Conservation (phyloP, 306 rosid species). For the Quercus agrifolia region DNA sequence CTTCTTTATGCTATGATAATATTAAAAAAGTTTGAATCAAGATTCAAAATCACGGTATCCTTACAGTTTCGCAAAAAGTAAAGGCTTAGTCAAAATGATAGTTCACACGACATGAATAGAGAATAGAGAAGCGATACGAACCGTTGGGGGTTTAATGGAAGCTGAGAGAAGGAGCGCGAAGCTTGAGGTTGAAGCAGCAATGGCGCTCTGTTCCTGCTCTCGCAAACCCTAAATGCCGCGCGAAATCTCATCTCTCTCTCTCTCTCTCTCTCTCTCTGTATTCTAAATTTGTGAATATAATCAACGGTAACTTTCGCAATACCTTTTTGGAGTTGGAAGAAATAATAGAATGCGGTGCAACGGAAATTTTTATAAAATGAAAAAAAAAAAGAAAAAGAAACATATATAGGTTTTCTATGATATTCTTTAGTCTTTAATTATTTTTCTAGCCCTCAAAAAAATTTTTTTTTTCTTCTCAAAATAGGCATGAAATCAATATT, state of each 20-base stretch:
- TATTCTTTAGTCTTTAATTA: too few relatives aligned
- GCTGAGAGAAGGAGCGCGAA: slow-evolving; percentile 2
- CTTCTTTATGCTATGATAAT: background rate
- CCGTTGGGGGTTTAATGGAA: slow-evolving; percentile 12
- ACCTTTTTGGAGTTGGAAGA: too few relatives aligned
- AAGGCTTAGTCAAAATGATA: background rate
- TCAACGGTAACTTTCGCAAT: background rate
- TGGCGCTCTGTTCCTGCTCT: slow-evolving; percentile 1
- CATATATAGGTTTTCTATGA: too few relatives aligned
- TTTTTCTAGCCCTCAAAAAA: too few relatives aligned
- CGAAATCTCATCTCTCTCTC: slow-evolving; percentile 16
- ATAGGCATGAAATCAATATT: too few relatives aligned
- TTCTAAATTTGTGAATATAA: background rate
- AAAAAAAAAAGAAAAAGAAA: too few relatives aligned
- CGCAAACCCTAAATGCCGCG: slow-evolving; percentile 1
- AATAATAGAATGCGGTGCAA: too few relatives aligned
- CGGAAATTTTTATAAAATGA: too few relatives aligned
- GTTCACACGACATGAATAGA: background rate
- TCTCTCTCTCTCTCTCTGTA: background rate
- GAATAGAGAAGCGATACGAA: slow-evolving; percentile 1
- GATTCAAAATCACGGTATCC: background rate
- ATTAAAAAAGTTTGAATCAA: background rate
- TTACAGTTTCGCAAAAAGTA: background rate
- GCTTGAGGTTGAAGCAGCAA: background rate
- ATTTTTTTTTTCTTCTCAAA: too few relatives aligned